A percentile compares a stretch with the other conserved stretches of the same genome.
These are phyloP conservation scores for Dactylellina sp. DNA, from an alignment of 2,329 filamentous ascomycete species.

Conservation along the genomic window DNA sequence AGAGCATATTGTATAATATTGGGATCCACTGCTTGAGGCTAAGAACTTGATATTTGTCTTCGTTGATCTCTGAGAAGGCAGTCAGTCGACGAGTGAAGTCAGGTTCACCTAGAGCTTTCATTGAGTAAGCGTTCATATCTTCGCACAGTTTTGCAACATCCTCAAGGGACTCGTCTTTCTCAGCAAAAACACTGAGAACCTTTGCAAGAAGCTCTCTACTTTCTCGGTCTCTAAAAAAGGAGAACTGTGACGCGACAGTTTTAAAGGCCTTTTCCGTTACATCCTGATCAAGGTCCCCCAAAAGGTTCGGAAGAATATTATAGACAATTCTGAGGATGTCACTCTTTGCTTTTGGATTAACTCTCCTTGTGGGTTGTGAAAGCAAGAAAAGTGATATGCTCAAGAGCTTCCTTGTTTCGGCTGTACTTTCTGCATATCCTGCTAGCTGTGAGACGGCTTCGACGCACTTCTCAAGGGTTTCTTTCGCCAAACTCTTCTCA, in stretches of 20 bases:
- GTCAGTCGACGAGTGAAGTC: constrained; percentile 85
- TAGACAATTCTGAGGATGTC: constrained; percentile 83
- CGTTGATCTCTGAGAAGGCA: constrained; percentile 80
- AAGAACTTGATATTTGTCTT: constrained; percentile 71
- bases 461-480: constrained; percentile 82
- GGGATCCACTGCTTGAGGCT: constrained; percentile 84
- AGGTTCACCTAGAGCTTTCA: constrained; percentile 80
- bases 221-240: constrained; percentile 84
- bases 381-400: constrained; percentile 84
- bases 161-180: constrained; percentile 71
- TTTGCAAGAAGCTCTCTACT: constrained; percentile 80
- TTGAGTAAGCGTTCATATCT: constrained; percentile 82
- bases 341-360: constrained; percentile 85
- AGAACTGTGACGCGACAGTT: constrained; percentile 83
- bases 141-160: constrained; percentile 77
- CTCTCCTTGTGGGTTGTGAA: constrained; percentile 83
- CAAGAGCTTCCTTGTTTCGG: constrained; percentile 80
- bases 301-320: constrained; percentile 78
- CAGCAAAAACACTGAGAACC: constrained; percentile 78
- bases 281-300: constrained; percentile 69
- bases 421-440: constrained; percentile 74
- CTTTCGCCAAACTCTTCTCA: constrained; percentile 74
- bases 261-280: constrained; percentile 76
- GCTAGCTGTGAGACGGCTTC: constrained; percentile 81
- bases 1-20: constrained; percentile 88